Percentiles rank a stretch among this genome's conserved stretches.
Evolutionary conservation across 768 basidiomycete genomes (phyloP).

Genomic region (Tremella yokohamensis): DNA sequence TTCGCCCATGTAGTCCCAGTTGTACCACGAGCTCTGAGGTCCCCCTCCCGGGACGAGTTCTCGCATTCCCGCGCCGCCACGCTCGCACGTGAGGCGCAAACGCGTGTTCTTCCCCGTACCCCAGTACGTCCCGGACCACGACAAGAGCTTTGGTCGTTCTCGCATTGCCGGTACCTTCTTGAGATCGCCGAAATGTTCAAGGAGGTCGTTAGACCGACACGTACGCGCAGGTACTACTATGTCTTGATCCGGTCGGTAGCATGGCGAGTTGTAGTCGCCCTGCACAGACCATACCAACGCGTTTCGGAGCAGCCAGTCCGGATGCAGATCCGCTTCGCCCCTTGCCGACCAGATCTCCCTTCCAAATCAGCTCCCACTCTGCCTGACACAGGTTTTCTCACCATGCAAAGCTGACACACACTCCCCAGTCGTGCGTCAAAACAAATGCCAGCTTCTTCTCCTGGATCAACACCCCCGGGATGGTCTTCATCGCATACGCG

Average conservation of each 20-base stretch:
- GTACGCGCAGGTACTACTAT: conserved; percentile 50
- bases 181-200: conserved; percentile 37
- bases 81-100: conserved; percentile 41
- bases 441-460: conserved; percentile 35
- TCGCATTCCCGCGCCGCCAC: conserved; percentile 37
- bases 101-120: conserved; percentile 49
- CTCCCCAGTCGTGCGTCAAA: conserved; percentile 52
- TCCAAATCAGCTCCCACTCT: not conserved
- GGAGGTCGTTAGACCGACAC: conserved; percentile 39
- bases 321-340: conserved; percentile 27
- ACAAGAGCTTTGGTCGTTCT: conserved; percentile 38
- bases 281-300: conserved; percentile 47
- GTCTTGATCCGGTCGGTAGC: conserved; percentile 51
- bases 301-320: conserved; percentile 45
- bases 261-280: conserved; percentile 51
- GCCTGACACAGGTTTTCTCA: conserved; percentile 11
- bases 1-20: conserved; percentile 48
- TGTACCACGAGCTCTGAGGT: conserved; percentile 35
- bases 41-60: conserved; percentile 36
- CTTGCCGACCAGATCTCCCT: conserved; percentile 48
- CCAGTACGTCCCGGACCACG: conserved; percentile 50
- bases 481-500: conserved; percentile 30
- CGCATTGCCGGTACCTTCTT: conserved; percentile 34
- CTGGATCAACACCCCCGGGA: conserved; percentile 31
- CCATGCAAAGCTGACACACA: conserved; percentile 48